Evolutionary conservation across 495 filamentous ascomycete genomes (phyloP), one percentile per base, ranked within the genome.

Genomic region (Neurospora sp.): DNA sequence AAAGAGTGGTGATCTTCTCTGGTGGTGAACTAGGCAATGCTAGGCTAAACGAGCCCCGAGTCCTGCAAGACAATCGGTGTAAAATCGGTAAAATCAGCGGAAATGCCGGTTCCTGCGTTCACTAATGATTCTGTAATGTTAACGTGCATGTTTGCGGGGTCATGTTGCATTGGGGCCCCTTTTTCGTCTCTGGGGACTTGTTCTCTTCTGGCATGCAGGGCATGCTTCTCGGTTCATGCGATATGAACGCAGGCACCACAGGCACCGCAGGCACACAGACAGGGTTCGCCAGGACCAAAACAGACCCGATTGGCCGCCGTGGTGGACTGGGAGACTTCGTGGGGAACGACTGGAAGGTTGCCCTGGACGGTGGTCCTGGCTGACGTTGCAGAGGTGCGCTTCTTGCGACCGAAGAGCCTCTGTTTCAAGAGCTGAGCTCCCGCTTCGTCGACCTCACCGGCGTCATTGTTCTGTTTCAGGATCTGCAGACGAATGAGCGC

Each of bases 381-480:
- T 69, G 68, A 69, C 9, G 16, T 69, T 40, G n/a, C 14, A 39
- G 68, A 41, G 37, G 35, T 69, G 68, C 68, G 68, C 68, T 69
- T 69, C 68, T 69, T 45, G 37, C 68, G 22, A 69, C 40, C 68
- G 20, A 69, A 39, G 53, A 65, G 53, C 53, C 53, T 65, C 53
- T 37, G 53, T 65, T 65, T 65, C 53, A 65, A 65, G 53, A 65
- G 27, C 53, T 65, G 53, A 65, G 27, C 53, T 65, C 31, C 53
- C 53, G 53, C 53, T 27, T 59, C 53, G 53, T 37, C 53, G 27
- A 65, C 53, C 27, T 65, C 53, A 65, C 53, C 53, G 53, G 53
- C 53, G 53, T 48, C 35, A 69, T 68, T 40, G 59, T 70, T 37
- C 40, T 59, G 75, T 76, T 76, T 76, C 70, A 74, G 73, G 71